A percentile compares a stretch with the other conserved stretches of the same genome.
phyloP scores from a whole-genome alignment of 352 stramenopile species.

The Pythium rhizo-oryzae region DNA sequence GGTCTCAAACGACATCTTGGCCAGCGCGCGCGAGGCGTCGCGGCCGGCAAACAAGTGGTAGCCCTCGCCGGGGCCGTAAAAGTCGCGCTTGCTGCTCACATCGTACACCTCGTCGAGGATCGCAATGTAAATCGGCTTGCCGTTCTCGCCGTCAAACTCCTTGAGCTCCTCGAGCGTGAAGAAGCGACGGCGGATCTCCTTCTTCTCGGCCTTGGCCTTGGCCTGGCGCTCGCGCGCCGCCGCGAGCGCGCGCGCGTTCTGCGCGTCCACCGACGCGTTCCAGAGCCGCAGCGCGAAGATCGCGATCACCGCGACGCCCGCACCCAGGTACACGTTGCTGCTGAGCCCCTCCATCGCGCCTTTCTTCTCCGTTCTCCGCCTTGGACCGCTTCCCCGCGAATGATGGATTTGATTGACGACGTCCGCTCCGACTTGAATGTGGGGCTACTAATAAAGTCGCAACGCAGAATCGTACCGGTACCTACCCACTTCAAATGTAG shows the following conservation, averaged over 20 bases:
- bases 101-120: constrained; percentile 97
- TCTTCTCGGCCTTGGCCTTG: constrained; percentile 62
- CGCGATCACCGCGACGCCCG: constrained; percentile 51
- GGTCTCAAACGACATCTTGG: constrained; percentile 97
- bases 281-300: constrained; percentile 60
- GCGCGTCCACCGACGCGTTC: constrained; percentile 64
- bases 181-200: constrained; percentile 81
- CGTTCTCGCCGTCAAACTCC: constrained; percentile 91
- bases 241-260: constrained; percentile 65
- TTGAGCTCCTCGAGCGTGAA: constrained; percentile 93
- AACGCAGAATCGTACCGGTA: too few relatives aligned
- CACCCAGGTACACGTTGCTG: constrained; percentile 60
- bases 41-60: constrained; percentile 97
- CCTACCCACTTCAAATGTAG: not conserved
- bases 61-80: constrained; percentile 95
- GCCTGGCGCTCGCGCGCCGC: constrained; percentile 65
- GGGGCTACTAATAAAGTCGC: constrained; percentile 11
- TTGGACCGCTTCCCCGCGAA: not conserved
- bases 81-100: constrained; percentile 93
- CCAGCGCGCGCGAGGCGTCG: constrained; percentile 93
- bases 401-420: constrained; percentile 1
- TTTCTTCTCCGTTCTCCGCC: not conserved
- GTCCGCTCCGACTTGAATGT: constrained; percentile 6
- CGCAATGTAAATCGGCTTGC: constrained; percentile 95
- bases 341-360: constrained; percentile 42